Evolutionary conservation across 345 rosid species (phyloP).

Genomic region (Anacardium occidentale): DNA sequence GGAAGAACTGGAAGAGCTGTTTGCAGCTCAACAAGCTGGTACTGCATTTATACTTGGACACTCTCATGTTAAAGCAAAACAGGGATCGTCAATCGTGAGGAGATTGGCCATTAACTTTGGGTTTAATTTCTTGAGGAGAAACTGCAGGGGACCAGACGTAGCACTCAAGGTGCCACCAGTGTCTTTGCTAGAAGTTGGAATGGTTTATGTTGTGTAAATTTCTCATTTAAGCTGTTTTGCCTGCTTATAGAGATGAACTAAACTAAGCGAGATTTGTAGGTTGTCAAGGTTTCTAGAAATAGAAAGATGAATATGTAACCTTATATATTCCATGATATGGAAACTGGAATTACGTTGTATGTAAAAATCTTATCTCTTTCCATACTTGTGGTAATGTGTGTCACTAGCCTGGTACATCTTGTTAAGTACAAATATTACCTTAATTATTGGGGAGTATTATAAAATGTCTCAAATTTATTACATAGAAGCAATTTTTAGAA

Average conservation of each 20-base stretch:
- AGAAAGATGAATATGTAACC: background rate
- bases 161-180: slow-evolving; percentile 89
- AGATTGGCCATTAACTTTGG: slow-evolving; percentile 74
- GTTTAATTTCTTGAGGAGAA: slow-evolving; percentile 82
- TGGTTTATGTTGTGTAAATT: slow-evolving; percentile 78
- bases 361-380: background rate
- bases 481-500: too few relatives aligned
- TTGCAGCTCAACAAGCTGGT: slow-evolving; percentile 75
- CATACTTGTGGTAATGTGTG: background rate
- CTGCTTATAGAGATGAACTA: background rate
- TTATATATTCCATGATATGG: background rate
- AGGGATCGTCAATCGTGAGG: slow-evolving; percentile 78
- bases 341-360: background rate
- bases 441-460: too few relatives aligned
- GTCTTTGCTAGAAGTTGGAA: slow-evolving; percentile 90
- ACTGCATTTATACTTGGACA: slow-evolving; percentile 91
- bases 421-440: background rate
- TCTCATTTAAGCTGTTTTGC: background rate
- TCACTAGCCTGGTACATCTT: background rate
- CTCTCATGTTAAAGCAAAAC: slow-evolving; percentile 89
- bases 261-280: background rate
- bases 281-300: background rate
- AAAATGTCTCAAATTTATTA: too few relatives aligned
- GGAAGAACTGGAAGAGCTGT: slow-evolving; percentile 70
- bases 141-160: slow-evolving; percentile 89